A percentile compares a stretch with the other conserved stretches of the same genome.
Evolutionary conservation across 1,284 basidiomycete genomes (phyloP).

Genomic region (Trichosporon asahii): DNA sequence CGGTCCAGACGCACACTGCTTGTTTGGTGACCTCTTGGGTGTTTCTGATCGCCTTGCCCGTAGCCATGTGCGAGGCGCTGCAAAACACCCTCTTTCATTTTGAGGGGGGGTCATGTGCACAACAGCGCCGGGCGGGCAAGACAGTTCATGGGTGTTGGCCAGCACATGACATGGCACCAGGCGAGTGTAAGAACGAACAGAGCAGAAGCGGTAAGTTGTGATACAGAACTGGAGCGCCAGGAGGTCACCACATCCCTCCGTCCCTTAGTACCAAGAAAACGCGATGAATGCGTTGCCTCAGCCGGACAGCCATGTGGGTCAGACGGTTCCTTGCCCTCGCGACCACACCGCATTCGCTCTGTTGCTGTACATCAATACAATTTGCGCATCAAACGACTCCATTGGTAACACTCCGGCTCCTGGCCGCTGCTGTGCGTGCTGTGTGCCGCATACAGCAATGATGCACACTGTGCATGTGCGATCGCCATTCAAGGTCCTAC

Average conservation of each 20-base stretch:
- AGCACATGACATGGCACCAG: background rate
- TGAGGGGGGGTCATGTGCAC: background rate
- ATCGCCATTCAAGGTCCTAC: background rate
- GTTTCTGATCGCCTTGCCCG: background rate
- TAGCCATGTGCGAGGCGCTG: background rate
- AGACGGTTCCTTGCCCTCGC: background rate
- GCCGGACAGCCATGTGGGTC: background rate
- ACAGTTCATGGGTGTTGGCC: background rate
- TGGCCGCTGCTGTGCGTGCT: background rate
- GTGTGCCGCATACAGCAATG: background rate
- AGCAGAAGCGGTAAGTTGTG: background rate
- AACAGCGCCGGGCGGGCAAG: background rate
- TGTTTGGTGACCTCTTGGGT: constrained; percentile 3
- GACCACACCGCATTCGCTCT: too few species aligned
- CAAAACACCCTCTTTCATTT: background rate
- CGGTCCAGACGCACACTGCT: background rate
- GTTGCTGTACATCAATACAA: too few species aligned
- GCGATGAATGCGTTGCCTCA: background rate
- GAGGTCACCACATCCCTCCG: background rate
- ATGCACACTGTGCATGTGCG: background rate
- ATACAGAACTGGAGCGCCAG: background rate
- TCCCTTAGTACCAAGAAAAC: background rate
- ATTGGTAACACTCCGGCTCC: background rate
- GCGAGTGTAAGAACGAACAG: background rate
- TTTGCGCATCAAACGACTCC: background rate